Evolutionary conservation across 2,329 filamentous ascomycete genomes (phyloP).

Genomic region (Grosmannia huntii): DNA sequence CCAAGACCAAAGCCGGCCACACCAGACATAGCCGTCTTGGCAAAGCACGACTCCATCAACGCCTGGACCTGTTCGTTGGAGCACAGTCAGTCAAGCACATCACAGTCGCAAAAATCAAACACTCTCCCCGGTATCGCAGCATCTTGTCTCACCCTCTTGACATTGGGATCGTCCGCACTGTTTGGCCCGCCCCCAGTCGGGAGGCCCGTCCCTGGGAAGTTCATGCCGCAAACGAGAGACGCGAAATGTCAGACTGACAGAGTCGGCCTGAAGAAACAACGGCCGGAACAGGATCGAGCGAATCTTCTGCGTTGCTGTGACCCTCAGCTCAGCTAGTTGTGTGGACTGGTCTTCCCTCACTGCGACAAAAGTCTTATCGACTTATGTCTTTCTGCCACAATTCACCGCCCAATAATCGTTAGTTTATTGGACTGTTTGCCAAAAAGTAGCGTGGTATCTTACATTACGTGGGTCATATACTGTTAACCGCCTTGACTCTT

Average conservation of each 20-base stretch:
- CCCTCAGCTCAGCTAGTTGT: neutral
- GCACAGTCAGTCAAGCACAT: neutral
- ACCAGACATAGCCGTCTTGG: slow-evolving; percentile 80
- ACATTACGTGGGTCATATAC: too few species aligned
- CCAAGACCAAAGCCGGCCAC: slow-evolving; percentile 91
- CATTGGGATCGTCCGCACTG: slow-evolving; percentile 31
- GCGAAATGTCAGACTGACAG: neutral
- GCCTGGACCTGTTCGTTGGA: slow-evolving; percentile 50
- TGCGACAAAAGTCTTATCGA: neutral
- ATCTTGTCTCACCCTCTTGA: slow-evolving; percentile 25
- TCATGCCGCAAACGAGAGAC: slow-evolving; percentile 19
- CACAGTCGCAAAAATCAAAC: neutral
- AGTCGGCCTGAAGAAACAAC: neutral
- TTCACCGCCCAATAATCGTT: slow-evolving; percentile 26
- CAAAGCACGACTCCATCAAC: slow-evolving; percentile 83
- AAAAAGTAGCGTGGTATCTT: too few species aligned
- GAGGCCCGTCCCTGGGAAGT: slow-evolving; percentile 22
- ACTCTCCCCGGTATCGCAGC: neutral
- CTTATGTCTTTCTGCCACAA: slow-evolving; percentile 27
- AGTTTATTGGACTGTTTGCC: too few species aligned
- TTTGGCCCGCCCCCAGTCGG: slow-evolving; percentile 10
- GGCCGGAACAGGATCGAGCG: neutral
- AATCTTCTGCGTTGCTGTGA: neutral
- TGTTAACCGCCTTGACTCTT: too few species aligned
- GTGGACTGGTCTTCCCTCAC: neutral